These are phyloP conservation scores for Arctium lappa DNA, from an alignment of 129 eudicot species.

Conservation along the genomic window DNA sequence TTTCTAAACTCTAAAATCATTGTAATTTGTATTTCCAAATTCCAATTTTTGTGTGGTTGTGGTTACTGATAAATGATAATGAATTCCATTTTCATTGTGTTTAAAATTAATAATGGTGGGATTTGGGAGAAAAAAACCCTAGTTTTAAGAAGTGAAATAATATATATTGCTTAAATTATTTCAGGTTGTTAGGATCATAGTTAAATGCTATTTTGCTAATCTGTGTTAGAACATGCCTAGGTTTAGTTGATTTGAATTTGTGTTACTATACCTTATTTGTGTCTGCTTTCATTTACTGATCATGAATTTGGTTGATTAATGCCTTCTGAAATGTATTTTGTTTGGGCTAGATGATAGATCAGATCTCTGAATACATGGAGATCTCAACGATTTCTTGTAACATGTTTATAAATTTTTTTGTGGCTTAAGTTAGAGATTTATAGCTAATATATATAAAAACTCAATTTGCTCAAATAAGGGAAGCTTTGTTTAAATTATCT, in stretches of 20 bases:
- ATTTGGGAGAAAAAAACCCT: too few species aligned
- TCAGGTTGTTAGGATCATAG: not conserved
- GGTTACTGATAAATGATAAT: too few species aligned
- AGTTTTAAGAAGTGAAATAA: too few species aligned
- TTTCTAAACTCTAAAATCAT: too few species aligned
- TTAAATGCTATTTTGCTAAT: not conserved
- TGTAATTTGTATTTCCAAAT: too few species aligned
- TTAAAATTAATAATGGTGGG: too few species aligned
- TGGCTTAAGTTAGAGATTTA: too few species aligned
- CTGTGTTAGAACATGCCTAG: not conserved
- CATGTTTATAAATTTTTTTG: too few species aligned
- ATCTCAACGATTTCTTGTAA: not conserved
- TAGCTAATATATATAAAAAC: not conserved
- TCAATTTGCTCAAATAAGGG: too few species aligned
- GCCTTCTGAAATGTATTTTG: not conserved
- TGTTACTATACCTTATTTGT: not conserved
- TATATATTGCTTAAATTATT: not conserved
- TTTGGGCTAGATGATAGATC: not conserved
- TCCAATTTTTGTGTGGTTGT: too few species aligned
- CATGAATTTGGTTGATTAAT: not conserved
- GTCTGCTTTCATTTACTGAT: not conserved
- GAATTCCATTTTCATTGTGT: too few species aligned
- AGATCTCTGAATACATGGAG: not conserved
- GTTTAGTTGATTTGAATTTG: not conserved
- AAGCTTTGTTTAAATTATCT: too few species aligned